These are phyloP conservation scores for Withania somnifera DNA, from an alignment of 305 asterid species.

Conservation along the genomic window DNA sequence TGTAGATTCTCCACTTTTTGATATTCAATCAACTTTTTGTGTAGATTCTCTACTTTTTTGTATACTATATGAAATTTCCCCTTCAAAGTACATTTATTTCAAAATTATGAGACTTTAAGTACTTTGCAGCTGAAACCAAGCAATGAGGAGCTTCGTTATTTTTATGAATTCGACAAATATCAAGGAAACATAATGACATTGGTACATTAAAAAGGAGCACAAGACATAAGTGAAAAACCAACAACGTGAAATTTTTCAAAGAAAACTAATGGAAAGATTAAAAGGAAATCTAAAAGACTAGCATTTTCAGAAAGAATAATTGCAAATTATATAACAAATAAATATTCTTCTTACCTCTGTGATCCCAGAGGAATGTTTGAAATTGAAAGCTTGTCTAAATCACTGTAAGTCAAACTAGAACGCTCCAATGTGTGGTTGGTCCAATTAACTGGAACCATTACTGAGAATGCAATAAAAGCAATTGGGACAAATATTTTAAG, in stretches of 20 bases:
- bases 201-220: not conserved
- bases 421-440: slow-evolving; percentile 62
- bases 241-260: not conserved
- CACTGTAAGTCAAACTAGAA: slow-evolving; percentile 37
- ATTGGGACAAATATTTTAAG: slow-evolving; percentile 86
- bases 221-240: not conserved
- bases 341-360: slow-evolving; percentile 40
- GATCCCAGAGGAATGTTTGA: slow-evolving; percentile 77
- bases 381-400: slow-evolving; percentile 86
- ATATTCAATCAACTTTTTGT: too few species aligned
- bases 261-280: not conserved
- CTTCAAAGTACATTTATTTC: not conserved
- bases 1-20: not conserved
- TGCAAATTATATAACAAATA: not conserved
- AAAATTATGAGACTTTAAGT: not conserved
- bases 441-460: slow-evolving; percentile 94
- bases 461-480: slow-evolving; percentile 66
- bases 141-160: not conserved
- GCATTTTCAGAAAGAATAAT: not conserved
- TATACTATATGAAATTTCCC: not conserved
- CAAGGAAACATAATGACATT: not conserved
- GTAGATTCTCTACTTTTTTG: not conserved
- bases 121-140: not conserved
- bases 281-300: not conserved
- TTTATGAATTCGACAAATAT: not conserved